These are phyloP conservation scores for Candida ficus DNA, from an alignment of 805 yeast species.

Conservation along the genomic window DNA sequence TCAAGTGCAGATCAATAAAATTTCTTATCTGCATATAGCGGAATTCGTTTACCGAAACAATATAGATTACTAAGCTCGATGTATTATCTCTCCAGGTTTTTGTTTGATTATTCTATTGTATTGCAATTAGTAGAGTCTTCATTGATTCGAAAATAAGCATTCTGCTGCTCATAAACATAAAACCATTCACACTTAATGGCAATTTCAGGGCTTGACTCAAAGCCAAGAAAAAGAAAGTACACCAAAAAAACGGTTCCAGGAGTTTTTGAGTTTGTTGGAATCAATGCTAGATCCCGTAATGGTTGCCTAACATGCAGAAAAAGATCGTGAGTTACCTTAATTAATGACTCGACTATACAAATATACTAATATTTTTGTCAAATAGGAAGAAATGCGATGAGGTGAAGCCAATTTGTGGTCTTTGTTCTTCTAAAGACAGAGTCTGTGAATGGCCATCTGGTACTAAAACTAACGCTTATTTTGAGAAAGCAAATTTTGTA, in stretches of 20 bases:
- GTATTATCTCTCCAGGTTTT: too few species aligned
- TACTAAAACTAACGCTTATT: neutral
- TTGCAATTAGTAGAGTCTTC: too few species aligned
- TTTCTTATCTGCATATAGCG: too few species aligned
- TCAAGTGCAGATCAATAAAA: too few species aligned
- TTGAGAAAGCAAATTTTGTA: neutral
- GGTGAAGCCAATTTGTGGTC: constrained; percentile 2
- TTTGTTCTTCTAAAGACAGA: neutral
- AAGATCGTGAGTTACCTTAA: constrained; percentile 8
- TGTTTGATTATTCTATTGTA: too few species aligned
- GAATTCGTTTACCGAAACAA: too few species aligned
- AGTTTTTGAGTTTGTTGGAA: constrained; percentile 4
- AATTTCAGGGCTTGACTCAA: neutral
- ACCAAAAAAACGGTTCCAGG: constrained; percentile 3
- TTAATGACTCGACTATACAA: neutral
- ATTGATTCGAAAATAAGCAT: too few species aligned
- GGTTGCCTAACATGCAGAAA: constrained; percentile 3
- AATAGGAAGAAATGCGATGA: constrained; percentile 2
- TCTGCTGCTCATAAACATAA: too few species aligned
- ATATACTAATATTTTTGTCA: neutral
- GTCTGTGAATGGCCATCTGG: constrained; percentile 1
- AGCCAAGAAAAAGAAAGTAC: neutral
- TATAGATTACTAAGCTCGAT: too few species aligned
- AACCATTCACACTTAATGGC: too few species aligned
- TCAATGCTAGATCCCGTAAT: constrained; percentile 5